Base-by-base conservation (phyloP, 2,329 filamentous ascomycete species). In the Tolypocladium tropicale region DNA sequence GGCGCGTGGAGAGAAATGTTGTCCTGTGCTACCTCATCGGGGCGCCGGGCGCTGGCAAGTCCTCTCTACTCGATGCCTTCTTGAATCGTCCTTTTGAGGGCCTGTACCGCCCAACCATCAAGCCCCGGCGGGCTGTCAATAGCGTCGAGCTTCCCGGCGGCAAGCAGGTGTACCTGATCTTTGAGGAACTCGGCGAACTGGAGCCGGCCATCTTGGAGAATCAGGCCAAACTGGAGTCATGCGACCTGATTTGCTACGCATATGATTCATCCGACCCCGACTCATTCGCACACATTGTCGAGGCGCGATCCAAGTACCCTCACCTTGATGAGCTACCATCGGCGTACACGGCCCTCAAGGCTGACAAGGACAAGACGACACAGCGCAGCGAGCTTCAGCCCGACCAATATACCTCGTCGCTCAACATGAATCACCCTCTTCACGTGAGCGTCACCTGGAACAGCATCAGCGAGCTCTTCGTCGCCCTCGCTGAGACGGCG, bases 211-310 rank as follows among this genome's bases (percentile, higher is more conserved):
- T 97, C 55, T 77, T 99, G 3, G 94, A 97, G 56, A 99, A 99
- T 67, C 85, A 86, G 66, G 82, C 85, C 49, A 96, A 95, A 71
- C 79, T 99, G 16, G 90, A 96, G 65, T 86, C 91, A 6, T 97
- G 93, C 71, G 94, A 99, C 70, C 80, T 99, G 28, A 81, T 99
- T 50, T 95, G 93, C 72, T 97, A 95, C 72, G 86, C 90, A 0
- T 99, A 97, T 73, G 94, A 99, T 74, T 97, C 93, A 2, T 95
- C 91, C 1, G 92, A 99, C 59, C 93, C 94, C 0, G 92, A 97
- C 70, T 96, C 90, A 4, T 99, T 99, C 70, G 85, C 88, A 1
- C 92, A 97, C 67, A 90, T 99, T 54, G 88, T 93, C 39, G 82
- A 88, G 21, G 77, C 96, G 52, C 85, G 92, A 48, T 80, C 83